Evolutionary conservation across 257 asterid species (phyloP), one percentile per base, ranked within the genome.

Genomic region (Voacanga thouarsii): DNA sequence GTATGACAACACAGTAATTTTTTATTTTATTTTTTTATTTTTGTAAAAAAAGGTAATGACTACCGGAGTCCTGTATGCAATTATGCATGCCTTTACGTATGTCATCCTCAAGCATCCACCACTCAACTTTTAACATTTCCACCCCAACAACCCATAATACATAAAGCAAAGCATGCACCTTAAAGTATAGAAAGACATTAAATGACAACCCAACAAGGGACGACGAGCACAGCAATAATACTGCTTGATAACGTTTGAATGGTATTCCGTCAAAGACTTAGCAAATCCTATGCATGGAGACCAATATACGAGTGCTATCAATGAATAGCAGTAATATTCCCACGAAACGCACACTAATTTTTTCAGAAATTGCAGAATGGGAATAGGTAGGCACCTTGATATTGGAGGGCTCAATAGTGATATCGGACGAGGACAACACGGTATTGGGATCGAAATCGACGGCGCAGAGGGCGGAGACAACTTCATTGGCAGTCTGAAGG

Each of bases 401-500:
- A 79, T 83, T 90, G 37, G 92, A 89, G 21, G 93, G 92, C 82
- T 93, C 96, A 24, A 90, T 83, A 37, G 86, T 78, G 79, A 90
- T 89, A 74, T 80, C 92, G 57, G 83, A 83, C 16, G 97, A 86
- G 41, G 93, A 70, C 33, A 80, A 24, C 80, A 61, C 64, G 5
- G 81, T 85, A 50, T 80, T 78, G 18, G 90, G 89, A 41, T 90
- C 96, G 28, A 74, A 80, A 49, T 84, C 86, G 1, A 84, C 89
- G 56, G 92, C 91, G 80, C 89, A 90, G 75, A 95, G 84, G 71
- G 92, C 96, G 44, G 89, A 70, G 79, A 88, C 81, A 24, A 82
- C 93, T 76, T 89, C 97, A 63, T 88, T 83, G 67, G 98, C 97
- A 10, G 98, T 93, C 91, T 95, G 92, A 16, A 93, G 93, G 86